phyloP scores from a whole-genome alignment of 495 filamentous ascomycete genomes.

The Copromyces sp. region DNA sequence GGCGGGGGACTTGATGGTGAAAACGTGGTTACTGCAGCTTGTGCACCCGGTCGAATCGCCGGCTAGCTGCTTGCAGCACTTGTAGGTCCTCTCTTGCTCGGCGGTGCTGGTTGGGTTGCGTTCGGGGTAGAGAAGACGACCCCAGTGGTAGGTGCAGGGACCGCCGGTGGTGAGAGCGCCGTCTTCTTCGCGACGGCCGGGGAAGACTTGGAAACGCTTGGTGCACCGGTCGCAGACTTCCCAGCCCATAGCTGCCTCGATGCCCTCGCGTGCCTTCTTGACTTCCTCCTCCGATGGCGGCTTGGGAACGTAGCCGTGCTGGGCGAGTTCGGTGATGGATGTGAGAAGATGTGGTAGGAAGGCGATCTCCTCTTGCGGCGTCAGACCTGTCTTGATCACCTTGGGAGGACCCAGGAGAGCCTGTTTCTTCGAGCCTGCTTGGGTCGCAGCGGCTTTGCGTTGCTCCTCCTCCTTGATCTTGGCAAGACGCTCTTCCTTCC shows the following conservation, averaged over 20 bases:
- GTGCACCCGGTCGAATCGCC: constrained; percentile 66
- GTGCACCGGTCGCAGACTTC: constrained; percentile 84
- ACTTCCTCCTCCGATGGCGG: constrained; percentile 45
- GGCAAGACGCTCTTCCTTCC: constrained; percentile 41
- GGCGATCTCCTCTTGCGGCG: constrained; percentile 52
- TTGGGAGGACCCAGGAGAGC: constrained; percentile 24
- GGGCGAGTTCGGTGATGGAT: constrained; percentile 45
- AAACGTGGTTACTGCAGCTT: constrained; percentile 63
- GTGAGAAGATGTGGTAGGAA: constrained; percentile 51
- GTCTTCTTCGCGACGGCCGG: constrained; percentile 69
- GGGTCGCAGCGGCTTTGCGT: constrained; percentile 5
- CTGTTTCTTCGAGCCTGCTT: constrained; percentile 13
- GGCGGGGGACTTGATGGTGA: constrained; percentile 68
- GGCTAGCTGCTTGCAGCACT: constrained; percentile 66
- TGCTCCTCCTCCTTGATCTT: constrained; percentile 20
- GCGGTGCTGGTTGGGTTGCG: constrained; percentile 22
- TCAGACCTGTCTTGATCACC: constrained; percentile 57
- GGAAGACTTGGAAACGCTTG: constrained; percentile 84
- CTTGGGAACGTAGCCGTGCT: constrained; percentile 64
- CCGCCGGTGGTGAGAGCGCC: constrained; percentile 71
- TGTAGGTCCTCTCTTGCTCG: constrained; percentile 47
- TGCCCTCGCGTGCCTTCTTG: constrained; percentile 47
- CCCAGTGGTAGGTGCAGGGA: constrained; percentile 67
- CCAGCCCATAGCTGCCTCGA: constrained; percentile 58
- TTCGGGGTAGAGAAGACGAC: constrained; percentile 46